Conservation (phyloP, 1,284 basidiomycete genomes). For the Stygiomarasmius scandens region DNA sequence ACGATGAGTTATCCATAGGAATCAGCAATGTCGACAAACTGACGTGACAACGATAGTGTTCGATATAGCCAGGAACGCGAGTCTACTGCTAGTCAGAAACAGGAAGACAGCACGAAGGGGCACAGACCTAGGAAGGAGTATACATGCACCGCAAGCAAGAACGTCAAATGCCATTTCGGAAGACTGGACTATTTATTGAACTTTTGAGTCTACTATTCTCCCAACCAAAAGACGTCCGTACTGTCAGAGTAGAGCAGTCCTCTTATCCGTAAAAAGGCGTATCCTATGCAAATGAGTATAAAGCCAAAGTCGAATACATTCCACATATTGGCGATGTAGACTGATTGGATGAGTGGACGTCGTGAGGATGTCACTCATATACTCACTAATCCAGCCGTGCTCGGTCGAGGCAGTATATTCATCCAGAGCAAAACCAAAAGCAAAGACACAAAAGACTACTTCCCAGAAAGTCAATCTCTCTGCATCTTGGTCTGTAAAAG, state of each 20-base stretch:
- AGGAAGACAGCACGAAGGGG: no score
- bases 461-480: slow-evolving; percentile 63
- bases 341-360: slow-evolving; percentile 37
- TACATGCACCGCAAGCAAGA: slow-evolving; percentile 83
- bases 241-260: slow-evolving; percentile 62
- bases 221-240: slow-evolving; percentile 31
- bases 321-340: slow-evolving; percentile 88
- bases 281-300: slow-evolving; percentile 72
- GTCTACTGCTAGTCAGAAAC: slow-evolving; percentile 37
- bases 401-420: slow-evolving; percentile 82
- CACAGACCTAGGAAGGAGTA: slow-evolving; percentile 77
- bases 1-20: background rate
- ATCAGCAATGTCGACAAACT: slow-evolving; percentile 15
- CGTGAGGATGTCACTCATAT: slow-evolving; percentile 26
- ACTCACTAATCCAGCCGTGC: slow-evolving; percentile 84
- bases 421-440: slow-evolving; percentile 75
- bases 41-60: slow-evolving; percentile 86
- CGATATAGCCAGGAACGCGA: slow-evolving; percentile 85
- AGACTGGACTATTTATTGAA: slow-evolving; percentile 41
- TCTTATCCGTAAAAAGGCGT: slow-evolving; percentile 66
- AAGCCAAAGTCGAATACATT: slow-evolving; percentile 86
- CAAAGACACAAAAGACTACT: slow-evolving; percentile 73
- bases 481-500: slow-evolving; percentile 55
- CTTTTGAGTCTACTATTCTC: background rate
- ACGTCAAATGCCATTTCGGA: slow-evolving; percentile 83